Evolutionary conservation across 345 rosid species (phyloP).

Genomic region (Luvunga scandens): DNA sequence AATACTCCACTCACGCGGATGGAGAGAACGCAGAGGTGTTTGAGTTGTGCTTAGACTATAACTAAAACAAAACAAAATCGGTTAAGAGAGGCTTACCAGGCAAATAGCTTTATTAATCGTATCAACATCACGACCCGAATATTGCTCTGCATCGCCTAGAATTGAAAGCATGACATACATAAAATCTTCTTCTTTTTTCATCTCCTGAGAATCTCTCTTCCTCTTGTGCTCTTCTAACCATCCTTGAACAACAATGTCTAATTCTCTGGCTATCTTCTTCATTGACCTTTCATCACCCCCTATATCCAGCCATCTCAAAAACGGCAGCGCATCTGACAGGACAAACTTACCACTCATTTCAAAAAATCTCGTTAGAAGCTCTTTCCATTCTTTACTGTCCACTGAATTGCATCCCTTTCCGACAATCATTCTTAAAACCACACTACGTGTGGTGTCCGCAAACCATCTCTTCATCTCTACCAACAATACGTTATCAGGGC

Average conservation of each 20-base stretch:
- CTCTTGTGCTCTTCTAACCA: slow-evolving; percentile 44
- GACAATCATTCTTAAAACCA: slow-evolving; percentile 18
- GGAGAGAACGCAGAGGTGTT: too few relatives aligned
- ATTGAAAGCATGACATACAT: slow-evolving; percentile 23
- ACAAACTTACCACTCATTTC: slow-evolving; percentile 23
- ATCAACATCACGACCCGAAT: background rate
- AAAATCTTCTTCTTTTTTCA: slow-evolving; percentile 22
- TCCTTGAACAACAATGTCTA: slow-evolving; percentile 19
- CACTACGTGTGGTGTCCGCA: slow-evolving; percentile 19
- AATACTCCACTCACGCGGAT: too few relatives aligned
- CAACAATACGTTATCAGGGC: background rate
- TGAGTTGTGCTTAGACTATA: too few relatives aligned
- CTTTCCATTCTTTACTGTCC: slow-evolving; percentile 7
- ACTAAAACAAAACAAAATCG: too few relatives aligned
- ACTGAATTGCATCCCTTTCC: slow-evolving; percentile 13
- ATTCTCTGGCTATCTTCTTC: slow-evolving; percentile 21
- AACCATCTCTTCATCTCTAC: slow-evolving; percentile 37
- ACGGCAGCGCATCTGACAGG: slow-evolving; percentile 30
- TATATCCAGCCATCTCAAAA: slow-evolving; percentile 31
- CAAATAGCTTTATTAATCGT: background rate
- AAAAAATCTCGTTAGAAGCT: slow-evolving; percentile 2
- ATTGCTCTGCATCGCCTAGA: background rate
- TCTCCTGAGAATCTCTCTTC: slow-evolving; percentile 1
- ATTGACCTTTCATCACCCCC: slow-evolving; percentile 31
- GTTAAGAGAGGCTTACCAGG: background rate